phyloP scores from a whole-genome alignment of 441 rosid genomes.

The Biscutella laevigata region DNA sequence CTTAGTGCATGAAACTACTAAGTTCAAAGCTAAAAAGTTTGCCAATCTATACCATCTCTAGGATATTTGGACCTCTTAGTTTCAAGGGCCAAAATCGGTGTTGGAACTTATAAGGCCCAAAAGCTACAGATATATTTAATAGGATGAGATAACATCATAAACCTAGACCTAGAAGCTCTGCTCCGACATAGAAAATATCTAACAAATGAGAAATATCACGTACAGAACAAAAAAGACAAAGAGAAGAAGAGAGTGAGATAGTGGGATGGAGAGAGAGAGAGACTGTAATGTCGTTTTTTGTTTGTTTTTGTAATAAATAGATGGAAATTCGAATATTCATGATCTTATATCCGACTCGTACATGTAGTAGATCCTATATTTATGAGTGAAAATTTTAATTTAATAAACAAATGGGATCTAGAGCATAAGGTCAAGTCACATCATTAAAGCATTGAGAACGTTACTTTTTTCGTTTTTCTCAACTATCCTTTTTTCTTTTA shows the following conservation, averaged over 20 bases:
- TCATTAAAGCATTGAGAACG: conserved; percentile 18
- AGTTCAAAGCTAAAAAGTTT: too few relatives aligned
- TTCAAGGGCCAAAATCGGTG: too few relatives aligned
- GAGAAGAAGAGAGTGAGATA: background rate
- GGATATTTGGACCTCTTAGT: too few relatives aligned
- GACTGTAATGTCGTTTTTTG: background rate
- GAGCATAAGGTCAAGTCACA: conserved; percentile 23
- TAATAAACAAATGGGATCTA: conserved; percentile 6
- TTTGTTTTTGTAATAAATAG: background rate
- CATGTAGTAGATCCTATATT: background rate
- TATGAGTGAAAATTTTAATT: too few relatives aligned
- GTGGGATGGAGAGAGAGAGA: background rate
- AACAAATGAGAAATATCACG: background rate
- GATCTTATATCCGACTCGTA: background rate
- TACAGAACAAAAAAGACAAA: background rate
- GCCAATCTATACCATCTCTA: too few relatives aligned
- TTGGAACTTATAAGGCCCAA: too few relatives aligned
- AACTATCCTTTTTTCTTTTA: conserved; percentile 12
- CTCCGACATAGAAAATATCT: background rate
- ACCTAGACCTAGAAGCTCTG: background rate
- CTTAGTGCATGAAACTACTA: too few relatives aligned
- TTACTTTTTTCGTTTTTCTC: conserved; percentile 20
- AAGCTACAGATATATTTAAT: too few relatives aligned
- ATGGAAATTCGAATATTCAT: background rate
- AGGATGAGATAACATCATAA: too few relatives aligned